Conservation (phyloP, 2,329 filamentous ascomycete genomes). For the Fusarium tricinctum region DNA sequence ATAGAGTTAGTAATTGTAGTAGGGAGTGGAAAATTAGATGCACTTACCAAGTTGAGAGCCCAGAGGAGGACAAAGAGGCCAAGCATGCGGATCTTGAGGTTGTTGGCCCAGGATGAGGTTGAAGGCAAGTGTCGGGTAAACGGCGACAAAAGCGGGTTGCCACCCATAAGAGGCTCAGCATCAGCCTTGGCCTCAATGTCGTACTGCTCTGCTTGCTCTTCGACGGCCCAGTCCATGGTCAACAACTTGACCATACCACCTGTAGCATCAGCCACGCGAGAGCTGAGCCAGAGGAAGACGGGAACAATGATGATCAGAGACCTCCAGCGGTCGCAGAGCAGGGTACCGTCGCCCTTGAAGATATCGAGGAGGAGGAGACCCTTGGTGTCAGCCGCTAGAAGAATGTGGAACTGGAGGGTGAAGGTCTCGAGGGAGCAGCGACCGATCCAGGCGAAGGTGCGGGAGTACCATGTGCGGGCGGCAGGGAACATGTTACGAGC, state of each 20-base stretch:
- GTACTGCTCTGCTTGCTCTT: slow-evolving; percentile 22
- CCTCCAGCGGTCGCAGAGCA: slow-evolving; percentile 46
- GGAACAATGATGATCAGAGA: slow-evolving; percentile 47
- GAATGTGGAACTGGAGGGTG: slow-evolving; percentile 72
- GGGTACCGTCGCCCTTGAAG: slow-evolving; percentile 38
- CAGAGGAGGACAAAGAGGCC: slow-evolving; percentile 39
- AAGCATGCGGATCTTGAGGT: slow-evolving; percentile 38
- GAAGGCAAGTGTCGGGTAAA: slow-evolving; percentile 39
- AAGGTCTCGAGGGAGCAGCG: slow-evolving; percentile 70
- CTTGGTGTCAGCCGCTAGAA: slow-evolving; percentile 70
- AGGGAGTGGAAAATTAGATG: rapidly evolving
- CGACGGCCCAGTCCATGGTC: slow-evolving; percentile 29
- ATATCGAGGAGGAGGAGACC: slow-evolving; percentile 54
- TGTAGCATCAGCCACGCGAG: slow-evolving; percentile 37
- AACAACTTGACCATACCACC: slow-evolving; percentile 41
- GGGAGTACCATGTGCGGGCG: slow-evolving; percentile 50
- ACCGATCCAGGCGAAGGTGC: slow-evolving; percentile 66
- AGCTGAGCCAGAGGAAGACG: slow-evolving; percentile 49
- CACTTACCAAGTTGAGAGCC: slow-evolving; percentile 39
- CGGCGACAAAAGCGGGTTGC: slow-evolving; percentile 19
- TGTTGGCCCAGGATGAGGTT: slow-evolving; percentile 35
- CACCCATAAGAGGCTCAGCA: slow-evolving; percentile 32
- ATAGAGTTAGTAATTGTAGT: background rate
- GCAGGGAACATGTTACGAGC: slow-evolving; percentile 61
- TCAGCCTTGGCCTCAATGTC: slow-evolving; percentile 42